phyloP scores from a whole-genome alignment of 31 red algal species.

The Odonthalia washingtoniensis region DNA sequence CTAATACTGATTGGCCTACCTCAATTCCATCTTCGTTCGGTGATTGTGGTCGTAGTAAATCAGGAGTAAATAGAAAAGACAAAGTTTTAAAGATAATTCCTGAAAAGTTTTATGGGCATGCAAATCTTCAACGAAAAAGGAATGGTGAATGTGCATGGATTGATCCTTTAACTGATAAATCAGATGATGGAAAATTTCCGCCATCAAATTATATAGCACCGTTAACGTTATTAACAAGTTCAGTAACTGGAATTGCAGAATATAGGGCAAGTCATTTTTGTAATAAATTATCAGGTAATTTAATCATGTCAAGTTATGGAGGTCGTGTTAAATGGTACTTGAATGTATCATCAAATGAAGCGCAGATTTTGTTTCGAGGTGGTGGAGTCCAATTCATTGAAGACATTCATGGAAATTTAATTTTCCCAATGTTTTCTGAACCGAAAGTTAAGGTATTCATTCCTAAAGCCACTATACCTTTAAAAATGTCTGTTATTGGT shows the following conservation, averaged over 20 bases:
- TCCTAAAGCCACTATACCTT: background rate
- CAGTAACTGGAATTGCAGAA: constrained; percentile 62
- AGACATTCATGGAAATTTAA: constrained; percentile 52
- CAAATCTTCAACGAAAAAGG: constrained; percentile 58
- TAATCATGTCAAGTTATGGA: constrained; percentile 67
- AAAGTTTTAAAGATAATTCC: constrained; percentile 54
- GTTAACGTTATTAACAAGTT: constrained; percentile 40
- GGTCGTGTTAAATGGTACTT: constrained; percentile 52
- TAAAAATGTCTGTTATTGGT: background rate
- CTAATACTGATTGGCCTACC: constrained; percentile 7
- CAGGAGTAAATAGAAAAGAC: constrained; percentile 26
- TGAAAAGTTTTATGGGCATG: constrained; percentile 69
- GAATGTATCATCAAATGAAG: constrained; percentile 6
- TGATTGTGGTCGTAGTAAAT: background rate
- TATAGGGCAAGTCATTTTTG: constrained; percentile 73
- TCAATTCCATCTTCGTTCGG: background rate
- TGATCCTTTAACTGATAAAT: constrained; percentile 57
- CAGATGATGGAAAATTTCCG: constrained; percentile 37
- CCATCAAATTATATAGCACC: constrained; percentile 51
- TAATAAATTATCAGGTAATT: constrained; percentile 47
- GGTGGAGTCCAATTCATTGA: constrained; percentile 64
- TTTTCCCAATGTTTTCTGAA: constrained; percentile 31
- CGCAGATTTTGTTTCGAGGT: constrained; percentile 11
- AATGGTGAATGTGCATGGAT: constrained; percentile 72
- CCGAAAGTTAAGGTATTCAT: background rate